These are phyloP conservation scores for Phanerochaete carnosa DNA, from an alignment of 768 basidiomycete species.

Conservation along the genomic window DNA sequence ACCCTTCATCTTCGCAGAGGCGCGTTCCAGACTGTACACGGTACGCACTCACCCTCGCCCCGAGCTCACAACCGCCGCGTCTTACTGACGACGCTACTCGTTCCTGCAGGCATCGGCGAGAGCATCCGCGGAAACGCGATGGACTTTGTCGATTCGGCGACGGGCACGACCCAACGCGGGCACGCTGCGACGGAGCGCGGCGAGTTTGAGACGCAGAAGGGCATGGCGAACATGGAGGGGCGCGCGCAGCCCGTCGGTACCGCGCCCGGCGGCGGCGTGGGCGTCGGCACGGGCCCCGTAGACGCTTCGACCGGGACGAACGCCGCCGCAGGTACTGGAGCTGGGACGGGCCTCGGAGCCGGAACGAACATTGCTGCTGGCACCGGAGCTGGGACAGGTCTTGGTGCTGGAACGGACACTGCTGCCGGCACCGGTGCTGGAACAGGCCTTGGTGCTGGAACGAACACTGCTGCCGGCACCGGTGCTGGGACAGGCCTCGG, in stretches of 20 bases:
- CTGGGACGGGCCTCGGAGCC: too few species aligned
- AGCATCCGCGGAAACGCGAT: constrained; percentile 15
- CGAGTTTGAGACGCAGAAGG: background rate
- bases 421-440: too few species aligned
- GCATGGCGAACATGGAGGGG: constrained; percentile 9
- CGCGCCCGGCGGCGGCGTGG: background rate
- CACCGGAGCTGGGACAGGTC: too few species aligned
- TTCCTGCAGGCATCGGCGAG: constrained; percentile 10
- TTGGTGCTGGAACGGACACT: too few species aligned
- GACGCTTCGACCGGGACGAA: background rate
- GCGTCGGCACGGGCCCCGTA: background rate
- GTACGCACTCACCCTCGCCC: background rate
- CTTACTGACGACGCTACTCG: background rate
- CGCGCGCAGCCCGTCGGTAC: background rate
- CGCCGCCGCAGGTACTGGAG: too few species aligned
- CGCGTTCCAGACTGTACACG: constrained; percentile 10
- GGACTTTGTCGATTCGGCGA: constrained; percentile 15
- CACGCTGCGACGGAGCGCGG: constrained; percentile 7
- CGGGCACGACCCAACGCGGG: constrained; percentile 5
- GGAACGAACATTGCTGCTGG: too few species aligned
- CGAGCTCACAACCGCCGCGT: background rate
- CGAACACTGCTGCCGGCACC: too few species aligned
- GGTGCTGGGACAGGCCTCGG: too few species aligned
- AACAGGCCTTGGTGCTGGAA: too few species aligned
- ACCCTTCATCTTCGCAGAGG: constrained; percentile 1